Base-by-base conservation (phyloP, 2,329 filamentous ascomycete genomes). In the Colletotrichum cuscutae region DNA sequence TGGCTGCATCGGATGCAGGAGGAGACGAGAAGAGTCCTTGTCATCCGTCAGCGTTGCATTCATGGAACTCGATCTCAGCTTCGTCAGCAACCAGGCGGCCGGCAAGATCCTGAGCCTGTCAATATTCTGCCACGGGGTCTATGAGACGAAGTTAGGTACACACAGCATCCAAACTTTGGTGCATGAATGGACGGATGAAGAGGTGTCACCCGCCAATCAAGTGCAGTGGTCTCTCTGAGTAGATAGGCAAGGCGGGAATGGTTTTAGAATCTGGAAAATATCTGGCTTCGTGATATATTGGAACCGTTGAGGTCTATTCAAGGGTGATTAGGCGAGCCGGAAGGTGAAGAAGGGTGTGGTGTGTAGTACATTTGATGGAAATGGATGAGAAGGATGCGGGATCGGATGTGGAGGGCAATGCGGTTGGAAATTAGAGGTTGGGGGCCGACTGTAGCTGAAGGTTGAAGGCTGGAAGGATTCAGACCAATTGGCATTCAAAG, bases 41-140 rank as follows among this genome's bases (percentile, higher is more conserved):
- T 58, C 30, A 46, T 69, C 70, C 53, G 59, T 69, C 70, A 72
- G 65, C 65, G 65, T 72, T 32, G 59, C 30, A 72, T 30, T 22
- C 42, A 54, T 59, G 24, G 63, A n/a, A 53, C 58, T 63, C 42
- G 30, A 22, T 64, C n/a, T 49, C 22, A 52, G 12, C 28, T 12
- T 69, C 42, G 42, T 72, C 54, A 72, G 59, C 59, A 63, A 68
- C 65, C 37, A 30, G 54, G 49, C 35, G 52, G 53, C 58, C n/a
- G 53, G 52, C 65, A 52, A 68, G 65, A 67, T 53, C 60, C 53
- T 42, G 53, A 72, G 58, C 49, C 57, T 68, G 28, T 57, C 56
- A 13, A 49, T 56, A 56, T n/a, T n/a, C 11, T n/a, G 24, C 22
- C n/a, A 22, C 35, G 58, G 49, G 28, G 19, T 24, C n/a, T 13